These are phyloP conservation scores for Rutstroemia sp. DNA, from an alignment of 2,329 filamentous ascomycete genomes.

Conservation along the genomic window DNA sequence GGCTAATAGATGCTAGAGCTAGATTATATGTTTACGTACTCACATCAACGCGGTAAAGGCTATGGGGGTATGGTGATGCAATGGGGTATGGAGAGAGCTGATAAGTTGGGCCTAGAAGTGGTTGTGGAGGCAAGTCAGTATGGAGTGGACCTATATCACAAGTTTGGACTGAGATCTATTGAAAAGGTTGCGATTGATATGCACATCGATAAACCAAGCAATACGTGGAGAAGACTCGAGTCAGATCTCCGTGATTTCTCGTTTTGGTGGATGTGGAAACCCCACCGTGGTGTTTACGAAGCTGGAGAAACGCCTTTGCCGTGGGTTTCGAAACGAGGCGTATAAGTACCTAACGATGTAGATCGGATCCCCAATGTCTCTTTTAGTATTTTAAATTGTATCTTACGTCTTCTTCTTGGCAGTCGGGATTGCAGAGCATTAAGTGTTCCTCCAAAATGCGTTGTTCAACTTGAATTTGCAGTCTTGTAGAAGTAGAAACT, in stretches of 20 bases:
- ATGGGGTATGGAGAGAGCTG: background rate
- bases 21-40: background rate
- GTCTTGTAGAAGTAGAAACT: too few species aligned
- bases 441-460: too few species aligned
- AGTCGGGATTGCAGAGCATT: too few species aligned
- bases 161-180: background rate
- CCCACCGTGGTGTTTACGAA: background rate
- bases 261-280: slow-evolving; percentile 6
- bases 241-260: background rate
- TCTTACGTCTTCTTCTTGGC: too few species aligned
- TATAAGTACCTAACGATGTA: too few species aligned
- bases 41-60: background rate
- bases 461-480: too few species aligned
- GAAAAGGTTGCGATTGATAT: background rate
- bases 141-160: background rate
- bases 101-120: background rate
- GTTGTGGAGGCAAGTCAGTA: background rate
- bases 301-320: background rate
- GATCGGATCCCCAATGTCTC: too few species aligned
- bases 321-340: background rate
- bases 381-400: too few species aligned
- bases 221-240: background rate
- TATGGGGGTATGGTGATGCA: background rate
- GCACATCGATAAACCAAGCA: background rate
- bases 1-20: background rate